phyloP scores from a whole-genome alignment of 2,329 filamentous ascomycete species.

The Ramularia endophylla region DNA sequence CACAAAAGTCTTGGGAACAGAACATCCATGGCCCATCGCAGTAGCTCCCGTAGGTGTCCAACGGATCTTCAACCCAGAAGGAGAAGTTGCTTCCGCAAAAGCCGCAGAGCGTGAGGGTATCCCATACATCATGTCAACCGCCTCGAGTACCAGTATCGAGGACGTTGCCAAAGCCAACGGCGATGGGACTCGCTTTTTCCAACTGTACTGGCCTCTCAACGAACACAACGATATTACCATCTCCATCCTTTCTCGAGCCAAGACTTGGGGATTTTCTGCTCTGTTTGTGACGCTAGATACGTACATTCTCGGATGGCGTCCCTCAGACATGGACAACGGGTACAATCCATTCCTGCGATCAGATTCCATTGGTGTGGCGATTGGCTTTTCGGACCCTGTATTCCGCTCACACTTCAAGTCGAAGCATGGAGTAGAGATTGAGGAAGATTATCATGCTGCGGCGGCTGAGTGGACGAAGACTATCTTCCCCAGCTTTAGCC shows the following conservation, averaged over 20 bases:
- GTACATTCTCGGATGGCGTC: conserved; percentile 62
- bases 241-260: conserved; percentile 57
- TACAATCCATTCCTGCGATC: conserved; percentile 20
- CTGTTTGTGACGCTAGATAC: conserved; percentile 69
- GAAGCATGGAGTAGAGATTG: conserved; percentile 31
- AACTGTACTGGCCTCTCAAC: conserved; percentile 69
- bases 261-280: conserved; percentile 54
- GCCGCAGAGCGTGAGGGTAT: conserved; percentile 56
- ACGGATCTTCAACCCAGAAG: conserved; percentile 57
- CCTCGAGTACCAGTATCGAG: conserved; percentile 58
- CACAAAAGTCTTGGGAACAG: conserved; percentile 17
- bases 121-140: conserved; percentile 63
- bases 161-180: conserved; percentile 57
- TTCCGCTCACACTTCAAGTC: conserved; percentile 54
- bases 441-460: conserved; percentile 45
- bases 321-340: conserved; percentile 31
- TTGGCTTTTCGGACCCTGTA: conserved; percentile 62
- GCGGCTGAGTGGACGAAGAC: conserved; percentile 48
- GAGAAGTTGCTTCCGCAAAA: conserved; percentile 56
- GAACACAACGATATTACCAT: conserved; percentile 62
- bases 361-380: conserved; percentile 47
- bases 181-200: conserved; percentile 56
- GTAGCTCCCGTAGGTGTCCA: conserved; percentile 67
- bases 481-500: conserved; percentile 36
- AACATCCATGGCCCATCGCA: conserved; percentile 43